phyloP scores from a whole-genome alignment of 139 green algal species.

The Chlamydomonas sp. region DNA sequence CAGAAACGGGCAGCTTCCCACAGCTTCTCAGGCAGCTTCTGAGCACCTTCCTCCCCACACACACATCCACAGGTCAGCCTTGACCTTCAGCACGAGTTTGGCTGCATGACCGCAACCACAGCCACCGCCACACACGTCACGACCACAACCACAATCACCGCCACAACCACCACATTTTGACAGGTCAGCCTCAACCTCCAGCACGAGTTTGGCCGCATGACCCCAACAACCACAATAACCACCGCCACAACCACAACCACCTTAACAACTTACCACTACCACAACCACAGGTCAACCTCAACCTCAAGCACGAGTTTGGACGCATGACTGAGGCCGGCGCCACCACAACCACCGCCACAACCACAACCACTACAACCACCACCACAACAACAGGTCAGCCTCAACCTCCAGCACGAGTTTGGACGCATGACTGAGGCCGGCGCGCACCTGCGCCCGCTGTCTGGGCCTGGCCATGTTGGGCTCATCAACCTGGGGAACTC shows the following conservation, averaged over 20 bases:
- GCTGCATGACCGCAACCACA: slow-evolving; percentile 83
- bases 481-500: slow-evolving; percentile 96
- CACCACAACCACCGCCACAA: too few species aligned
- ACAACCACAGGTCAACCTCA: slow-evolving; percentile 74
- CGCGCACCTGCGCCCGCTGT: slow-evolving; percentile 53
- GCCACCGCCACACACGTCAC: not conserved
- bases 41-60: too few species aligned
- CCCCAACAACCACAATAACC: slow-evolving; percentile 22
- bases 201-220: slow-evolving; percentile 88
- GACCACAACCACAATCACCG: too few species aligned
- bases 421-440: slow-evolving; percentile 85
- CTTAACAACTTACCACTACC: not conserved
- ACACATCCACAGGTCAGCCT: too few species aligned
- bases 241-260: not conserved
- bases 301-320: slow-evolving; percentile 84
- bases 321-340: slow-evolving; percentile 82
- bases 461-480: slow-evolving; percentile 73
- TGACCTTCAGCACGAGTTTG: slow-evolving; percentile 86
- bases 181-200: slow-evolving; percentile 73
- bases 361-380: too few species aligned
- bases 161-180: too few species aligned
- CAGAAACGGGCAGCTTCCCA: too few species aligned
- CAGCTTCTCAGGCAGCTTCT: too few species aligned
- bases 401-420: slow-evolving; percentile 88
- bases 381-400: too few species aligned